A percentile compares a stretch with the other conserved stretches of the same genome.
These are phyloP conservation scores for Pyrenula massariospora DNA, from an alignment of 495 filamentous ascomycete genomes.

Conservation along the genomic window DNA sequence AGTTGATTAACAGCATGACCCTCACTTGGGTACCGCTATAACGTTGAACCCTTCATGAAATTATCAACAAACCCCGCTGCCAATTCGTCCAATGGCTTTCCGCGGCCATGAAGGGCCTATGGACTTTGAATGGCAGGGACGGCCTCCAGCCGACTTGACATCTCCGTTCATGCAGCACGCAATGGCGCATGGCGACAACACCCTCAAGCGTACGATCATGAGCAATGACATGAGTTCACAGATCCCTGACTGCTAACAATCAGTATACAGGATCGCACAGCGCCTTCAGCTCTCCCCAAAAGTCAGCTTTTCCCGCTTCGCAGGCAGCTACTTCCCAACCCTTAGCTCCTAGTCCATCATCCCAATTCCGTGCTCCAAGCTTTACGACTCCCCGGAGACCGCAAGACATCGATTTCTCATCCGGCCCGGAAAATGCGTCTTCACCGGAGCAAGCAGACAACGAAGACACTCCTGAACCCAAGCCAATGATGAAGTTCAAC, in stretches of 20 bases:
- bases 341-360: conserved; percentile 15
- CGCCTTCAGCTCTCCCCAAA: conserved; percentile 39
- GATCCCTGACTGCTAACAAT: conserved; percentile 6
- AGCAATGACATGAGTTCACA: not conserved
- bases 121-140: conserved; percentile 56
- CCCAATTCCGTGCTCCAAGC: conserved; percentile 49
- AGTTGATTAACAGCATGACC: no score
- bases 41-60: no score
- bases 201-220: conserved; percentile 42
- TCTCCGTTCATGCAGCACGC: conserved; percentile 47
- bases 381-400: conserved; percentile 74
- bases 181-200: conserved; percentile 25
- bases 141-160: conserved; percentile 40
- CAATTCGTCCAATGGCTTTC: not conserved
- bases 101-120: conserved; percentile 41
- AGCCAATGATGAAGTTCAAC: conserved; percentile 22
- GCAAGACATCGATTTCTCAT: conserved; percentile 56
- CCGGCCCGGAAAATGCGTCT: conserved; percentile 64
- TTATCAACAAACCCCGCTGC: no score
- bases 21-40: no score
- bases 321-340: conserved; percentile 18
- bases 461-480: conserved; percentile 57
- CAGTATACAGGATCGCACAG: conserved; percentile 31
- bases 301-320: conserved; percentile 26
- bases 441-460: conserved; percentile 63